Evolutionary conservation across 208 protist species (phyloP), one percentile per base, ranked within the genome.

Genomic region (Crithidia acanthocephali): DNA sequence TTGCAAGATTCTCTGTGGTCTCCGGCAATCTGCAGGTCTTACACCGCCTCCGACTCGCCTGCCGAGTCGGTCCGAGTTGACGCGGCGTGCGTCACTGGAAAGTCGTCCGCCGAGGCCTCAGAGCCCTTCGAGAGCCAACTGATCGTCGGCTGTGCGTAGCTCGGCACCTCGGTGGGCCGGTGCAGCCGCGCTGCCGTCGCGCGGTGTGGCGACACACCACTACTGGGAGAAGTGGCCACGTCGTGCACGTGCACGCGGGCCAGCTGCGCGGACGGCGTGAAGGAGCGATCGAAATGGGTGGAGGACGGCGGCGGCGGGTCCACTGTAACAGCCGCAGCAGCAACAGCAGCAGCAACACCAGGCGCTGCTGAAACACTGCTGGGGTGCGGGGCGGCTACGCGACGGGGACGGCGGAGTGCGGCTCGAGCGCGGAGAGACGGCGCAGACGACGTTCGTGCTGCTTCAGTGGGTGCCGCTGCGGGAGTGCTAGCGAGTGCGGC

Each of bases 71-170:
- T 52, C 62, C 53, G 58, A 20, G 45, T 27, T 2, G 58, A 28
- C 18, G 68, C 13, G 0, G 35, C 32, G 22, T 51, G 63, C 6
- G 60, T 65, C 32, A 75, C 28, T 0, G 60, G 68, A 35, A 74
- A 75, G 16, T 60, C 66, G 33, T 83, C 81, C 53, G 56, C 68
- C n/a, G 63, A 68, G 9, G 81, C 64, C 47, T 85, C 80, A 0
- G 67, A 68, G 6, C 78, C 78, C 52, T 94, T 94, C 18, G 60
- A 83, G 0, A 88, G 73, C 89, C 89, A 94, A 68, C 89, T 92
- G 35, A 86, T 65, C 0, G 89, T 94, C 2, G 89, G 89, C 57
- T 83, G 74, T 16, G 86, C 84, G 72, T 94, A 94, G 56, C 89
- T 84, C 10, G 88, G 88, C 0, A 79, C 50, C 1, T 57, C 28